A percentile compares a stretch with the other conserved stretches of the same genome.
Conservation (phyloP, 2,329 filamentous ascomycete genomes). For the Pseudogymnoascus sp. region DNA sequence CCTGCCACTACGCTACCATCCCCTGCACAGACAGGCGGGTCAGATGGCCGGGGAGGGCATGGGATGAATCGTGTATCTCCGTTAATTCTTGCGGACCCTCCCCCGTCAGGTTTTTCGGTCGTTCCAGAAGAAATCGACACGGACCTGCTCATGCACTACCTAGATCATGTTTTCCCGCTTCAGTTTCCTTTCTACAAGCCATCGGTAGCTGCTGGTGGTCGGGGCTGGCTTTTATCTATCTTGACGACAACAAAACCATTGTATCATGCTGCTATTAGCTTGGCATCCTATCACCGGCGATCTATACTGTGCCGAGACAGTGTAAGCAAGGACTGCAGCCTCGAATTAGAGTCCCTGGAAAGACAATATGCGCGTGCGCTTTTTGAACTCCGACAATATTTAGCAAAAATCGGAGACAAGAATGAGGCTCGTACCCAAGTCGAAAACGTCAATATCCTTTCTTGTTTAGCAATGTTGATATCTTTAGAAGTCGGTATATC, state of each 20-base stretch:
- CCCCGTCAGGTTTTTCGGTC: background rate
- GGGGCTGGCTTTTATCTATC: constrained; percentile 51
- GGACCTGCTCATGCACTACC: constrained; percentile 46
- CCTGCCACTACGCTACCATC: background rate
- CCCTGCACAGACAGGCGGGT: background rate
- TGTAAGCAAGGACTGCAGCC: constrained; percentile 14
- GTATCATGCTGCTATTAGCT: constrained; percentile 46
- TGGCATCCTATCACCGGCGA: constrained; percentile 49
- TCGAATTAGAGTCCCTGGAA: background rate
- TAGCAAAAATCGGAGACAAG: constrained; percentile 30
- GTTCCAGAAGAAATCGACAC: constrained; percentile 11
- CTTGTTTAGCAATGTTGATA: constrained; percentile 13
- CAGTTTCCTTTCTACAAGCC: constrained; percentile 55
- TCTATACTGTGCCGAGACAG: constrained; percentile 32
- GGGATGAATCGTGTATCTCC: background rate
- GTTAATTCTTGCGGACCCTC: background rate
- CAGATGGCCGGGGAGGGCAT: background rate
- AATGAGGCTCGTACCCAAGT: constrained; percentile 41
- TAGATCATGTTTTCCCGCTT: constrained; percentile 54
- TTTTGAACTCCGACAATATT: constrained; percentile 25
- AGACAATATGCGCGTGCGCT: constrained; percentile 32
- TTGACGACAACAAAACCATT: constrained; percentile 48
- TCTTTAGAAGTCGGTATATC: constrained; percentile 15
- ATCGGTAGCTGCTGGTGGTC: constrained; percentile 43
- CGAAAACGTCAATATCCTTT: constrained; percentile 42